Base-by-base conservation (phyloP, 176 grass and related monocot species). In the Oryza officinalis region DNA sequence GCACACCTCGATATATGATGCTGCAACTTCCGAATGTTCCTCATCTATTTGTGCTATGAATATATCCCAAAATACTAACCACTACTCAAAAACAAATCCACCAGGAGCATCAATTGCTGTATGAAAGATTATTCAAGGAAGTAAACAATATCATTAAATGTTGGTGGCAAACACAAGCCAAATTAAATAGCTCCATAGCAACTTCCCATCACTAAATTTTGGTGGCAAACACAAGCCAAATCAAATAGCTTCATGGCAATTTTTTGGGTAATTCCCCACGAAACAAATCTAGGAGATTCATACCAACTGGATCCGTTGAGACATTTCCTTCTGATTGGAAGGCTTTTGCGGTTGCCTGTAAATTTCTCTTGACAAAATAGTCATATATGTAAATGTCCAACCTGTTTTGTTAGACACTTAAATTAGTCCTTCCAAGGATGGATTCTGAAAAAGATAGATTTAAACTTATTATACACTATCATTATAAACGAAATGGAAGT, bases 351-450 rank as follows among this genome's bases (percentile, higher is more conserved):
- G 89, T 92, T 67, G 86, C 91, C 80, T 93, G 91, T 73, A 97
- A 81, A 89, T 93, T 93, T 84, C 94, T 97, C 87, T 97, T 97
- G 68, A 97, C 71, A 71, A 97, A 91, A 88, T 97, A 97, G 80
- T 97, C 94, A 84, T 97, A 91, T 79, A 97, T 97, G 71, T 97
- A 97, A 26, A 97, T 91, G 75, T 97, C 94, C 88, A 97, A 54
- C 94, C 94, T 97, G 85, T 87, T 94, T 77, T 31, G 63, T 86
- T 61, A 60, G 45, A 75, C 11, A 74, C 37, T 57, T 32, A 64
- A 33, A 35, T 87, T 65, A 76, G 35, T 81, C 22, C 63, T 60
- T 81, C 8, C 40, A 27, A 87, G 33, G 46, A 81, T 40, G 64
- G 25, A 40, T 71, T 67, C 25, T 60, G 27, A 45, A 23, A 30